Evolutionary conservation across 2,329 filamentous ascomycete species (phyloP).

Genomic region (Metarhizium brunneum): DNA sequence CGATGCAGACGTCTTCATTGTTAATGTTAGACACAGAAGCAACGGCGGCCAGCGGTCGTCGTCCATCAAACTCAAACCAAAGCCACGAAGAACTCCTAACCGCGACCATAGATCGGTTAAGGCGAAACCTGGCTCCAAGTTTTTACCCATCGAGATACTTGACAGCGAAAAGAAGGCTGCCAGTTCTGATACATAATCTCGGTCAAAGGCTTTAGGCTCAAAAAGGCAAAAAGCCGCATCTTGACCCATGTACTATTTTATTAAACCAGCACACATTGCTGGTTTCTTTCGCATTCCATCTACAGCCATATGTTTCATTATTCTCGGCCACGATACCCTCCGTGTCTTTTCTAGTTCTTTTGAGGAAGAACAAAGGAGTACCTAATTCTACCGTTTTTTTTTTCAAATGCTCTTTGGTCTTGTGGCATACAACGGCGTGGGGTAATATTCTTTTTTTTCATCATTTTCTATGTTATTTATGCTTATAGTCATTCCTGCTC

Average conservation of each 20-base stretch:
- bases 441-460: background rate
- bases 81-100: background rate
- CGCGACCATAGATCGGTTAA: background rate
- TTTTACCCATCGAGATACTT: background rate
- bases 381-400: background rate
- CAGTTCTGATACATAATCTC: background rate
- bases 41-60: background rate
- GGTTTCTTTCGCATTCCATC: background rate
- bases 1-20: background rate
- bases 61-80: background rate
- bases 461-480: background rate
- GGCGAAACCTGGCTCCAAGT: background rate
- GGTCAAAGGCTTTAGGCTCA: background rate
- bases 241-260: background rate
- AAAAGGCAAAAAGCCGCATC: background rate
- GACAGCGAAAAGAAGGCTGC: slow-evolving; percentile 1
- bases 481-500: background rate
- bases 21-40: background rate
- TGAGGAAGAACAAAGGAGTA: background rate
- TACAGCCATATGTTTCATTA: slow-evolving; percentile 2
- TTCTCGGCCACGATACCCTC: background rate
- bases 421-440: slow-evolving; percentile 3
- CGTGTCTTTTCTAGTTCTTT: background rate
- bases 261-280: background rate
- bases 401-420: background rate